Conservation (phyloP, 2,329 filamentous ascomycete species). For the Bipolaris victoriae region DNA sequence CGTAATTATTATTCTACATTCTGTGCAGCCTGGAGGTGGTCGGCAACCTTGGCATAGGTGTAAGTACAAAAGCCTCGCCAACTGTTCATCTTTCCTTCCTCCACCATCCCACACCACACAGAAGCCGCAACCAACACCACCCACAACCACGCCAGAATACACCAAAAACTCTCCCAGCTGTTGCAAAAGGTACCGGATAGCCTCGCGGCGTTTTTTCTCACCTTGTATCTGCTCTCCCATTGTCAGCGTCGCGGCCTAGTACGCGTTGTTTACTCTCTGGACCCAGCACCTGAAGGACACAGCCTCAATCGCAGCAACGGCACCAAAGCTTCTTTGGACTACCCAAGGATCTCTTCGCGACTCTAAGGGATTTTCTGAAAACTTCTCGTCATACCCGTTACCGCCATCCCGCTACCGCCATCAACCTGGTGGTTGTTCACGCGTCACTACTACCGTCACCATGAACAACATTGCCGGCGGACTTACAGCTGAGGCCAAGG, state of each 20-base stretch:
- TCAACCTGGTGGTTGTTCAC: slow-evolving; percentile 14
- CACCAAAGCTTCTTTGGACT: slow-evolving; percentile 4
- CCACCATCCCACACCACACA: slow-evolving; percentile 21
- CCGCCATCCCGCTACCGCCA: neutral
- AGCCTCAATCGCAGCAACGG: neutral
- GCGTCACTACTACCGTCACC: slow-evolving; percentile 23
- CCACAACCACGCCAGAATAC: slow-evolving; percentile 7
- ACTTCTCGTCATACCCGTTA: neutral
- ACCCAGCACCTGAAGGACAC: neutral
- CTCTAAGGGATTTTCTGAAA: neutral
- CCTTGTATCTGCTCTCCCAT: neutral
- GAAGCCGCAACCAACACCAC: slow-evolving; percentile 23
- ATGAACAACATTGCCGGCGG: slow-evolving; percentile 27
- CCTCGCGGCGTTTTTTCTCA: neutral
- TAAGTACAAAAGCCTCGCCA: neutral
- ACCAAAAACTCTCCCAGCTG: slow-evolving; percentile 6
- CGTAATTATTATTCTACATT: too few relatives aligned
- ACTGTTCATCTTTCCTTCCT: slow-evolving; percentile 24
- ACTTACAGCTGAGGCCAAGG: slow-evolving; percentile 45
- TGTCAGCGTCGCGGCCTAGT: slow-evolving; percentile 9
- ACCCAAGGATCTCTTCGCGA: neutral
- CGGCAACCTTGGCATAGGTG: neutral
- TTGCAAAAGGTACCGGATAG: slow-evolving; percentile 4
- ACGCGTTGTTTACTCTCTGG: slow-evolving; percentile 33
- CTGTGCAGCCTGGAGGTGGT: neutral